These are phyloP conservation scores for Paramyrothecium sp. DNA, from an alignment of 2,329 filamentous ascomycete species.

Conservation along the genomic window DNA sequence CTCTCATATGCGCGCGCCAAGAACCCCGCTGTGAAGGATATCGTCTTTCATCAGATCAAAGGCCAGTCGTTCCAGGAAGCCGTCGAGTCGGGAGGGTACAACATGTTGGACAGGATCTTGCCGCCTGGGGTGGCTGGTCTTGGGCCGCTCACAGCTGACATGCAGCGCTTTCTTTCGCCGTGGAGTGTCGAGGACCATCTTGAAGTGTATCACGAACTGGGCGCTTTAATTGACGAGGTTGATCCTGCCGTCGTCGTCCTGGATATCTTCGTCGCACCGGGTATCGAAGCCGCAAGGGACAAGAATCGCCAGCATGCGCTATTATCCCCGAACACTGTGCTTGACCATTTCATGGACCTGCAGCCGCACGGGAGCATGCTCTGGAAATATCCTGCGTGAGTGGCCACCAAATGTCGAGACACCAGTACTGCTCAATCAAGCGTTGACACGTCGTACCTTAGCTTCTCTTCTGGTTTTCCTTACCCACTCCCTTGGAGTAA, in stretches of 20 bases:
- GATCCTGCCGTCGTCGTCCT: conserved; percentile 30
- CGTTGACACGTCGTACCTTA: conserved; percentile 17
- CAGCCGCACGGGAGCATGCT: conserved; percentile 14
- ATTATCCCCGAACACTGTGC: conserved; percentile 41
- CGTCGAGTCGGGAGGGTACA: neutral
- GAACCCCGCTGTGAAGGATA: conserved; percentile 12
- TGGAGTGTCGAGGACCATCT: conserved; percentile 28
- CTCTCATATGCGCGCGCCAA: conserved; percentile 5
- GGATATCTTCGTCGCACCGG: conserved; percentile 28
- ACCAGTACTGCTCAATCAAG: neutral
- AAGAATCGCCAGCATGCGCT: conserved; percentile 28
- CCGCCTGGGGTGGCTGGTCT: conserved; percentile 18
- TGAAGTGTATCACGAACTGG: conserved; percentile 20
- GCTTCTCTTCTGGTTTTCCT: conserved; percentile 37
- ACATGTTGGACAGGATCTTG: conserved; percentile 12
- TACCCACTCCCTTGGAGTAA: conserved; percentile 42
- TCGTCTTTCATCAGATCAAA: conserved; percentile 24
- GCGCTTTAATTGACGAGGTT: conserved; percentile 23
- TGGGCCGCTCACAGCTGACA: conserved; percentile 11
- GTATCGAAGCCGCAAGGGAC: conserved; percentile 18
- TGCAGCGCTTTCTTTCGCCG: conserved; percentile 21
- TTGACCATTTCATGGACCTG: conserved; percentile 17
- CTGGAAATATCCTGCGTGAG: conserved; percentile 20
- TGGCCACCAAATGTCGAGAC: neutral
- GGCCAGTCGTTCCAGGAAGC: conserved; percentile 16